Evolutionary conservation across 768 basidiomycete genomes (phyloP), one percentile per base, ranked within the genome.

Genomic region (Lentinus brumalis): DNA sequence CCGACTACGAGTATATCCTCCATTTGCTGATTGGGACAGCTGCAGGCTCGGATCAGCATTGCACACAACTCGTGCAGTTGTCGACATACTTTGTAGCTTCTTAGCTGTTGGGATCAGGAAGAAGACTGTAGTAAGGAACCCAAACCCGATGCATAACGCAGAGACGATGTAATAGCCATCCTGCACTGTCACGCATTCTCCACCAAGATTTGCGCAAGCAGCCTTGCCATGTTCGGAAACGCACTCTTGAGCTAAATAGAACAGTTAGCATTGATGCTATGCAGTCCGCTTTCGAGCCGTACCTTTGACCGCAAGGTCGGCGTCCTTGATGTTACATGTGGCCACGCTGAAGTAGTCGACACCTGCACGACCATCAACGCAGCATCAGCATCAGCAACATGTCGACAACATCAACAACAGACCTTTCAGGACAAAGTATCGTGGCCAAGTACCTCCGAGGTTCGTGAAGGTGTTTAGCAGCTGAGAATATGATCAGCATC

Each of bases 381-480:
- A 32, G 12, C 8, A 18, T 12, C 5, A 3, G 1, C 8, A 16
- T 40, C 4, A 57, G 35, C 15, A 15, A 59, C 15, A n/a, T 53
- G 30, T 9, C 5, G 18, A 21, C 12, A 21, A 51, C 1, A 26
- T 3, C 31, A 51, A 31, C 4, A 21, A 29, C 55, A 67, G 29
- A 83, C 92, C 94, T 78, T 94, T 94, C n/a, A 99, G 81, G 42
- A 99, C 88, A 68, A 98, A 96, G 77, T 87, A 97, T 67, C 91
- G 88, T 7, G 97, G 97, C 96, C 97, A 98, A 4, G 97, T 99
- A 21, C 97, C 97, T 45, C 97, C 97, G 66, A 99, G 84, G 73
- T 99, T 99, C 16, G 89, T 86, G 67, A 97, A 94, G 15, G 97
- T 99, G 73, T 98, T 98, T 45, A 99, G 76, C 12, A 99, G 79